These are phyloP conservation scores for Xylaria multiplex DNA, from an alignment of 2,329 filamentous ascomycete genomes.

Conservation along the genomic window DNA sequence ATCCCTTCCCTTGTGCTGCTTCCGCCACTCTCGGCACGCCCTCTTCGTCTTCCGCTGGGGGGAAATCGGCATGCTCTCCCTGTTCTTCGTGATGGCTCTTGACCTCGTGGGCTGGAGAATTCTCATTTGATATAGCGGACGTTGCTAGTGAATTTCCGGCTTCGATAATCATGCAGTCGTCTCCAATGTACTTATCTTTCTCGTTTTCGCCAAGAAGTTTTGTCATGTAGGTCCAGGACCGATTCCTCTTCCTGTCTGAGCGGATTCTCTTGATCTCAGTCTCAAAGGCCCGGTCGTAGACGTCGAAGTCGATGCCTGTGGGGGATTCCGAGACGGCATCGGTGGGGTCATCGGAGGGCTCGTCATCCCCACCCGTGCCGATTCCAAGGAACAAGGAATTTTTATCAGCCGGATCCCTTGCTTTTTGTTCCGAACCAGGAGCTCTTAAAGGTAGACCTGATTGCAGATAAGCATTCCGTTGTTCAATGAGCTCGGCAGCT, in stretches of 20 bases:
- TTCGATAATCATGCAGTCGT: conserved; percentile 52
- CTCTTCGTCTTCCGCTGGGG: conserved; percentile 31
- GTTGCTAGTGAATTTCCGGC: conserved; percentile 44
- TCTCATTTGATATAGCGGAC: conserved; percentile 30
- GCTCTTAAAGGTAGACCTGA: conserved; percentile 45
- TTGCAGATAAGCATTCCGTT: conserved; percentile 57
- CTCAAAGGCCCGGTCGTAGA: conserved; percentile 89
- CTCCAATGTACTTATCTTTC: conserved; percentile 52
- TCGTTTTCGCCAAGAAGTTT: conserved; percentile 59
- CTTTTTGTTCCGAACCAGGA: conserved; percentile 46
- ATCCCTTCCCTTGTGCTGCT: conserved; percentile 40
- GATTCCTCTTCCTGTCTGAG: conserved; percentile 49
- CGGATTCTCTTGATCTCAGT: conserved; percentile 73
- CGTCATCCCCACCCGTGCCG: conserved; percentile 69
- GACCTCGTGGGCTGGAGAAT: conserved; percentile 32
- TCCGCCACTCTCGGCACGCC: conserved; percentile 36
- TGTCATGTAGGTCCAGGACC: conserved; percentile 60
- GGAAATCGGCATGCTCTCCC: conserved; percentile 21
- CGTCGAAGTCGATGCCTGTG: conserved; percentile 82
- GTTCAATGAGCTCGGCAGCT: conserved; percentile 60
- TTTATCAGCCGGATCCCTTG: conserved; percentile 65
- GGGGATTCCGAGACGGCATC: conserved; percentile 82
- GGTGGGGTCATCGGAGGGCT: conserved; percentile 46
- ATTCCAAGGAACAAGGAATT: conserved; percentile 77
- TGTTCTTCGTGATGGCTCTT: conserved; percentile 21